phyloP scores from a whole-genome alignment of 305 asterid genomes.

The Fraxinus ornus region DNA sequence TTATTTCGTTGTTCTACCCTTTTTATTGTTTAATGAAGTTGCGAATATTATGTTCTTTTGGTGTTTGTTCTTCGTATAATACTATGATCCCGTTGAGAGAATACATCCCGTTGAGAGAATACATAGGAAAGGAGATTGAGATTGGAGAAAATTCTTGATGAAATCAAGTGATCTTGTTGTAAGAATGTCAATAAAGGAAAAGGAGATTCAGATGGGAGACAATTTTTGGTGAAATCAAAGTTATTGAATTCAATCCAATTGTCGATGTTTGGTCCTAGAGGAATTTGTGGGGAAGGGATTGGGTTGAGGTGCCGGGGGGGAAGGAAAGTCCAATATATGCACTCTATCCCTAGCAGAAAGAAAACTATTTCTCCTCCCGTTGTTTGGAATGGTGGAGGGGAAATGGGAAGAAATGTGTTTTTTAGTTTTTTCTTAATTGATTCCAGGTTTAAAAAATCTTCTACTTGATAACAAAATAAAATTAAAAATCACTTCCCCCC shows the following conservation, averaged over 20 bases:
- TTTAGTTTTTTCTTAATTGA: background rate
- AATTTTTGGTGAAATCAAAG: background rate
- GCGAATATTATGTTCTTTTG: background rate
- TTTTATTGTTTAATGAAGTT: background rate
- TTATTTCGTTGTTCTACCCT: background rate
- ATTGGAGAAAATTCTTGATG: background rate
- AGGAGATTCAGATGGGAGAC: background rate
- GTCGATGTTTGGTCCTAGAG: background rate
- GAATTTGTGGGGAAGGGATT: background rate
- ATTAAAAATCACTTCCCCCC: background rate
- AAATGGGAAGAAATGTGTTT: background rate
- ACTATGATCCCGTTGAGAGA: background rate
- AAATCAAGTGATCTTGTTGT: background rate
- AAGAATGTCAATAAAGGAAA: background rate
- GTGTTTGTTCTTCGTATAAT: too few species aligned
- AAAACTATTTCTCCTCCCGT: background rate
- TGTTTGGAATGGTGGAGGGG: background rate
- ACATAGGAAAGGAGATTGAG: background rate
- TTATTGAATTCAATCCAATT: background rate
- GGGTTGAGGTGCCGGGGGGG: background rate
- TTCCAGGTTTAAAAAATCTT: background rate
- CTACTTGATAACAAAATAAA: background rate
- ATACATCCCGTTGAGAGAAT: background rate
- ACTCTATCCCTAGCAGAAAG: background rate
- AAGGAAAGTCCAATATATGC: background rate